Base-by-base conservation (phyloP, 2,329 filamentous ascomycete genomes). In the Sarocladiaceae sp. region DNA sequence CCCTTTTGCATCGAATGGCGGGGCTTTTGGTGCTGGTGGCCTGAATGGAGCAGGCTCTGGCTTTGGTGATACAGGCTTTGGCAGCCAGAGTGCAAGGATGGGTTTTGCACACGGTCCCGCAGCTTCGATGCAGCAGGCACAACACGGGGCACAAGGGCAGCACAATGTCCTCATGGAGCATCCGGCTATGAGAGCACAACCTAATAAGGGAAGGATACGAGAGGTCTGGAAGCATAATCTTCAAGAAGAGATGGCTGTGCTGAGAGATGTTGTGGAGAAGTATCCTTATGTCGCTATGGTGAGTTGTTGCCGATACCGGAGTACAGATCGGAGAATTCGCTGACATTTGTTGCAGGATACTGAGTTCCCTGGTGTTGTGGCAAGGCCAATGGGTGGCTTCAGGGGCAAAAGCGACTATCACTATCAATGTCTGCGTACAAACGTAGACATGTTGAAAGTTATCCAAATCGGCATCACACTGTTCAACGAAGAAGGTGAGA, bases 281-380 rank as follows among this genome's bases (percentile, higher is more conserved):
- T 97, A 95, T 68, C 90, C 91, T 37, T 97, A 95, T 66, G 93
- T 99, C 70, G 93, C 92, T 61, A 97, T 99, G 94, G 92, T 96
- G 75, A 76, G 87, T 26, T n/a, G n/a, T n/a, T 44, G 40, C 37
- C 23, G 17, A 12, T 44, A 22, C 15, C 56, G 22, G 17, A 35
- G 20, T 33, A 37, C 11, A 6, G 22, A 17, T 51, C 49, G 52
- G n/a, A 37, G 23, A 22, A 10, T 37, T 39, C 48, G 11, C 42
- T 51, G 58, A 42, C 54, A 39, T 36, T 11, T 31, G 28, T 52
- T 57, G 50, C 65, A 96, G 92, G 94, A 99, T 67, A 97, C 94
- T 22, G 93, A 97, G 67, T 99, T 99, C 62, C 94, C 94, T n/a
- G 94, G 94, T 53, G 91, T 99, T 51, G 93, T 99, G 51, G 90